Evolutionary conservation across 2,329 filamentous ascomycete species (phyloP), one percentile per base, ranked within the genome.

Genomic region (Huntiella savannae): DNA sequence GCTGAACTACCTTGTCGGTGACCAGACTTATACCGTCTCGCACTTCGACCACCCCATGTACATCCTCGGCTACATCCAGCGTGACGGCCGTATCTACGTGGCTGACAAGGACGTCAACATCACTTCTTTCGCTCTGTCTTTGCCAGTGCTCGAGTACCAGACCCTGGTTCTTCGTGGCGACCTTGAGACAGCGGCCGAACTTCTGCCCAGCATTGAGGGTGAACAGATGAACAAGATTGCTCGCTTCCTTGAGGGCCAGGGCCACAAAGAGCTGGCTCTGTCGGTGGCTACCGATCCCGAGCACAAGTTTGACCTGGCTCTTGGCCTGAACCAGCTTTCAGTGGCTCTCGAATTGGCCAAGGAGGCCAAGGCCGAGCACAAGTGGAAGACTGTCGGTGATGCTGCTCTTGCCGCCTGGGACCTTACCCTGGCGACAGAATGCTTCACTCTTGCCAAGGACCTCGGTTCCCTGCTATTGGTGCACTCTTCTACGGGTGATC

Each of bases 151-250:
- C 19, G 88, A 96, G 61, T 98, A 96, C 61, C 91, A 98, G 63
- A 98, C 91, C 0, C 69, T 96, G 38, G 88, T 98, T 11, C 76
- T 98, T 13, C 82, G 91, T 48, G 87, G 82, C 44, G 91, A 98
- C 55, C 80, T 96, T 69, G 91, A 96, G 53, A 76, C 84, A 11
- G 91, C 91, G 0, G 79, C 81, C 7, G 86, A 93, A 59, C 71
- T 95, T 52, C 75, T 98, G 12, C 69, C 76, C 4, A 80, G 80
- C 15, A 87, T 98, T 34, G 86, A 88, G 0, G 67, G 77, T n/a
- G 84, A 93, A 52, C 86, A 98, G 61, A 82, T 94, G 62, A 95
- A 94, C 70, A 96, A 96, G 68, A 92, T 98, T 55, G 91, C 91
- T 3, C 79, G 91, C 16, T 98, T 98, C 71, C 70, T 98, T 45